Evolutionary conservation across 164 flowering plant genomes (phyloP).

Genomic region (Brasenia schreberi): DNA sequence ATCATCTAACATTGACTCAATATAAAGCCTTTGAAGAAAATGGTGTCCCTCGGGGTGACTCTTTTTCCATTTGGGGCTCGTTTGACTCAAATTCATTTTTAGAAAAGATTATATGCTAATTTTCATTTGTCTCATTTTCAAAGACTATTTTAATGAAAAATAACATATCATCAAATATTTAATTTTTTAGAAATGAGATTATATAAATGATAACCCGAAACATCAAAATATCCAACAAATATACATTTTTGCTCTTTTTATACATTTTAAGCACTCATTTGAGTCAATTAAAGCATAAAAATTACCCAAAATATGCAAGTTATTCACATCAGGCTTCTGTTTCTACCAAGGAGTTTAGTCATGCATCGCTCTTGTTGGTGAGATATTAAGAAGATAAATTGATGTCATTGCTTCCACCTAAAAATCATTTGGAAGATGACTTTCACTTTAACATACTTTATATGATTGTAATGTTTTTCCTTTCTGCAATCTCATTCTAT

Average conservation of each 20-base stretch:
- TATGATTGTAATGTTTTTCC: background rate
- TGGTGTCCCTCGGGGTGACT: too few species aligned
- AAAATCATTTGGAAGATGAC: background rate
- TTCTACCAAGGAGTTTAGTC: slow-evolving; percentile 5
- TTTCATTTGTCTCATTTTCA: too few species aligned
- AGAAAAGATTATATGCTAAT: too few species aligned
- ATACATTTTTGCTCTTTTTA: slow-evolving; percentile 5
- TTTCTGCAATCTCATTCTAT: background rate
- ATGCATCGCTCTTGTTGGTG: slow-evolving; percentile 3
- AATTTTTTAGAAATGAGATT: background rate
- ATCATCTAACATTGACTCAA: too few species aligned
- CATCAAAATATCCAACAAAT: slow-evolving; percentile 5
- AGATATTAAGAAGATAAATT: slow-evolving; percentile 1
- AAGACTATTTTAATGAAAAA: background rate
- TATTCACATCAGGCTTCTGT: slow-evolving; percentile 2
- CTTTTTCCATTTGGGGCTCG: too few species aligned
- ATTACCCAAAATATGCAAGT: slow-evolving; percentile 1
- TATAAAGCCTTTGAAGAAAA: too few species aligned
- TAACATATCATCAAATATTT: slow-evolving; percentile 2
- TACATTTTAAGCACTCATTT: background rate
- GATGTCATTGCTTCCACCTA: slow-evolving; percentile 3
- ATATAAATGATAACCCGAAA: slow-evolving; percentile 1
- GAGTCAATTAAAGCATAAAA: background rate
- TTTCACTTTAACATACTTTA: background rate
- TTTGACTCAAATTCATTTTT: too few species aligned